Conservation (phyloP, 2,329 filamentous ascomycete species). For the Colletotrichum plurivorum region DNA sequence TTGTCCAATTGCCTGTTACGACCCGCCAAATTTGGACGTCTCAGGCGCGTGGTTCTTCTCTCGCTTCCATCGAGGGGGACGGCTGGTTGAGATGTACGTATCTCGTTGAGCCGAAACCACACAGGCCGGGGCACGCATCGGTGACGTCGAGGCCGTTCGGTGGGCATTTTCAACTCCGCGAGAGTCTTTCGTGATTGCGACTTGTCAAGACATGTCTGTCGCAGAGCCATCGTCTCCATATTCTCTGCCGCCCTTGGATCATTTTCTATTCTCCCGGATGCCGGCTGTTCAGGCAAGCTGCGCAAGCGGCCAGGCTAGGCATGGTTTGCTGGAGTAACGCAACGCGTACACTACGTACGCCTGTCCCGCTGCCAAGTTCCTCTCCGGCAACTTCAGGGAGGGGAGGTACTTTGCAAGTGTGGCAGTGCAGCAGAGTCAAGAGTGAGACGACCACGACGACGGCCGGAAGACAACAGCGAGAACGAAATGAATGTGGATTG, state of each 20-base stretch:
- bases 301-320: slow-evolving; percentile 10
- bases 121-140: slow-evolving; percentile 13
- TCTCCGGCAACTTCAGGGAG: slow-evolving; percentile 1
- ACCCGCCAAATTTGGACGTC: slow-evolving; percentile 37
- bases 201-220: slow-evolving; percentile 13
- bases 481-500: slow-evolving; percentile 26
- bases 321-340: slow-evolving; percentile 20
- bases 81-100: neutral
- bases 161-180: slow-evolving; percentile 6
- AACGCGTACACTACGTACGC: slow-evolving; percentile 25
- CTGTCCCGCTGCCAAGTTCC: slow-evolving; percentile 5
- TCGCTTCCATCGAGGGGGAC: neutral
- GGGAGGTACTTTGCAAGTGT: slow-evolving; percentile 3
- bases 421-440: slow-evolving; percentile 36
- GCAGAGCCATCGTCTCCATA: neutral
- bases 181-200: neutral
- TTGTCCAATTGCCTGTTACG: neutral
- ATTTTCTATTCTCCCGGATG: slow-evolving; percentile 4
- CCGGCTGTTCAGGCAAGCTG: slow-evolving; percentile 24
- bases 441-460: slow-evolving; percentile 8
- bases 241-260: neutral
- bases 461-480: slow-evolving; percentile 2
- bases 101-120: slow-evolving; percentile 26
- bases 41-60: slow-evolving; percentile 32
- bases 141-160: slow-evolving; percentile 29